Conservation (phyloP, 306 rosid genomes). For the Cicer pinnatifidum region DNA sequence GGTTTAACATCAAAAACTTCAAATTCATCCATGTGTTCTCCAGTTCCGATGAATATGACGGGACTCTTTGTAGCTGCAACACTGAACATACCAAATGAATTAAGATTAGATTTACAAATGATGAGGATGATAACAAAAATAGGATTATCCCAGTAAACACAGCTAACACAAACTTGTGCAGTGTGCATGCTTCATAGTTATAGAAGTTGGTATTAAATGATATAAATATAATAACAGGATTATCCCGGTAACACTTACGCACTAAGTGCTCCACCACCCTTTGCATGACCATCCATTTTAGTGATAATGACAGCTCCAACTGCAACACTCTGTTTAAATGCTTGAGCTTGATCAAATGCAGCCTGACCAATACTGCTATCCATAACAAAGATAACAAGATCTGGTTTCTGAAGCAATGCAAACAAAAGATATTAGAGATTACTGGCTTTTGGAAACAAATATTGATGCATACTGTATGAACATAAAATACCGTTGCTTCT, state of each 20-base stretch:
- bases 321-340: conserved; percentile 77
- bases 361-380: conserved; percentile 94
- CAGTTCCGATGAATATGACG: conserved; percentile 81
- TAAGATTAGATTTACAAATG: conserved; percentile 16
- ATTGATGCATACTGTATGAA: conserved; percentile 21
- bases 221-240: conserved; percentile 1
- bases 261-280: conserved; percentile 91
- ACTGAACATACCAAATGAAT: conserved; percentile 49
- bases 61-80: conserved; percentile 95
- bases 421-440: conserved; percentile 41
- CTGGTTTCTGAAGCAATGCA: conserved; percentile 69
- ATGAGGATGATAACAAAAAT: neutral
- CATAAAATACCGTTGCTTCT: conserved; percentile 76
- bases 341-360: conserved; percentile 89
- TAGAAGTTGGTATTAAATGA: conserved; percentile 24
- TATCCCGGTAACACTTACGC: conserved; percentile 59
- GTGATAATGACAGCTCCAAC: conserved; percentile 90
- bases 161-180: neutral
- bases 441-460: conserved; percentile 1
- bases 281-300: conserved; percentile 89
- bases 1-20: conserved; percentile 87
- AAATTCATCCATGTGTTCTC: conserved; percentile 90
- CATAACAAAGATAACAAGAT: conserved; percentile 88
- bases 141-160: conserved; percentile 28
- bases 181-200: conserved; percentile 3